Evolutionary conservation across 2,329 filamentous ascomycete genomes (phyloP).

Genomic region (Diplodia intermedia): DNA sequence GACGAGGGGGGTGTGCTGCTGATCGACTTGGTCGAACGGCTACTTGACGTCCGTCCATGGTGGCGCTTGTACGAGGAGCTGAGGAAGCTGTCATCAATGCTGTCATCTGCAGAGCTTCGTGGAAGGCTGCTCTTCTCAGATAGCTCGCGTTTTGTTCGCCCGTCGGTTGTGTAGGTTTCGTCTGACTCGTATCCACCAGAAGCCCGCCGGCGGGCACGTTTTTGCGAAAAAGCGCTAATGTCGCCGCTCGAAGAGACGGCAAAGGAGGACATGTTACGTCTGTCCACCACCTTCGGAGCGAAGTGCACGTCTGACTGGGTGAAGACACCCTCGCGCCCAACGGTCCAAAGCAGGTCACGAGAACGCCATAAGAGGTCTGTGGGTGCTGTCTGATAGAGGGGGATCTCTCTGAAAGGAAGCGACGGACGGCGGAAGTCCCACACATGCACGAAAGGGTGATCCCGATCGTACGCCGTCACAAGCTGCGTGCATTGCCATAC

Average conservation of each 20-base stretch:
- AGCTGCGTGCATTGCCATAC: slow-evolving; percentile 68
- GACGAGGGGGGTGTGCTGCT: slow-evolving; percentile 61
- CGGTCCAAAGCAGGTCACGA: slow-evolving; percentile 69
- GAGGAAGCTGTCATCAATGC: slow-evolving; percentile 63
- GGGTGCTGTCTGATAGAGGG: slow-evolving; percentile 61
- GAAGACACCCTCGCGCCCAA: slow-evolving; percentile 66
- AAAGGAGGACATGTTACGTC: slow-evolving; percentile 63
- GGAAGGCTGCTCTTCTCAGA: slow-evolving; percentile 56
- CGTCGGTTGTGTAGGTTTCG: slow-evolving; percentile 48
- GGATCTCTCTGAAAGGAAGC: slow-evolving; percentile 68
- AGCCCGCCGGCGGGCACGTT: slow-evolving; percentile 52
- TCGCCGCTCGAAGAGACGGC: slow-evolving; percentile 65
- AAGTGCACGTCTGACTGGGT: slow-evolving; percentile 68
- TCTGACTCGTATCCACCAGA: slow-evolving; percentile 49
- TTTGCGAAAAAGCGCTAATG: slow-evolving; percentile 62
- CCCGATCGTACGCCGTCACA: slow-evolving; percentile 67
- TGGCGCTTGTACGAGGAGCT: slow-evolving; percentile 56
- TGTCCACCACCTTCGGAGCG: slow-evolving; percentile 64
- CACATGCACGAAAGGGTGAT: slow-evolving; percentile 66
- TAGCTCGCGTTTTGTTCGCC: slow-evolving; percentile 53
- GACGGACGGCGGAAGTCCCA: slow-evolving; percentile 70
- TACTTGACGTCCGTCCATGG: slow-evolving; percentile 55
- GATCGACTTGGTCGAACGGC: slow-evolving; percentile 60
- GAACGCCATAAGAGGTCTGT: slow-evolving; percentile 70
- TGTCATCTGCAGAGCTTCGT: slow-evolving; percentile 64